phyloP scores from a whole-genome alignment of 495 filamentous ascomycete genomes.

The Neurospora sp. region DNA sequence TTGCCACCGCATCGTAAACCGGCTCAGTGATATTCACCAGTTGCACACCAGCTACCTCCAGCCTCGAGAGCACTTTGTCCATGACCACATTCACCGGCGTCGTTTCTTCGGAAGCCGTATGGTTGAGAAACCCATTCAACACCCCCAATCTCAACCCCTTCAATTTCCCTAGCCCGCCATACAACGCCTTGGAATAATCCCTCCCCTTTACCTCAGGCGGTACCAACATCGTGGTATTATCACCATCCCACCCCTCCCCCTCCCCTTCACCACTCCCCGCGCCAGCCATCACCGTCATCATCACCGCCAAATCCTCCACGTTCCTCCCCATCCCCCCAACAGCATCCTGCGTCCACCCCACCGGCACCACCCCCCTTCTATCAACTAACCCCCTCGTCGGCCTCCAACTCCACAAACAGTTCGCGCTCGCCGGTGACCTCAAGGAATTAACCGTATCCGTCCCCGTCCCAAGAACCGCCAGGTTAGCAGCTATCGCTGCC shows the following conservation, averaged over 20 bases:
- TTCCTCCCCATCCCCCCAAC: constrained; percentile 49
- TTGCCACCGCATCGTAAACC: constrained; percentile 39
- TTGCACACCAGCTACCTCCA: constrained; percentile 25
- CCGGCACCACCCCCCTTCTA: constrained; percentile 44
- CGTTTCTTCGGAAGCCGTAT: constrained; percentile 35
- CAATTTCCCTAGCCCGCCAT: constrained; percentile 18
- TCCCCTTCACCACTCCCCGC: neutral
- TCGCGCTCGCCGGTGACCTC: constrained; percentile 52
- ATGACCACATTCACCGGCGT: constrained; percentile 42
- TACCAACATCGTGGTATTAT: constrained; percentile 34
- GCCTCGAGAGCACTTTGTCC: constrained; percentile 18
- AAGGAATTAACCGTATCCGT: constrained; percentile 57
- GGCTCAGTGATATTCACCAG: constrained; percentile 40
- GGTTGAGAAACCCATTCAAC: constrained; percentile 42
- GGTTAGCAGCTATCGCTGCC: constrained; percentile 48
- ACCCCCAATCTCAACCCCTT: constrained; percentile 36
- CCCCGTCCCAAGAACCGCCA: constrained; percentile 48
- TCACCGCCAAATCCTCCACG: constrained; percentile 42
- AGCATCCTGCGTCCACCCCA: constrained; percentile 52
- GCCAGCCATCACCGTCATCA: constrained; percentile 46
- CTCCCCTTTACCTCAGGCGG: constrained; percentile 22
- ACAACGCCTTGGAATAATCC: constrained; percentile 35
- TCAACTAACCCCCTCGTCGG: constrained; percentile 49
- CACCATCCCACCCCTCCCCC: constrained; percentile 31
- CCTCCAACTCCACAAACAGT: constrained; percentile 49